A percentile compares a stretch with the other conserved stretches of the same genome.
These are phyloP conservation scores for Pochonia chlamydosporia DNA, from an alignment of 2,329 filamentous ascomycete genomes.

Conservation along the genomic window DNA sequence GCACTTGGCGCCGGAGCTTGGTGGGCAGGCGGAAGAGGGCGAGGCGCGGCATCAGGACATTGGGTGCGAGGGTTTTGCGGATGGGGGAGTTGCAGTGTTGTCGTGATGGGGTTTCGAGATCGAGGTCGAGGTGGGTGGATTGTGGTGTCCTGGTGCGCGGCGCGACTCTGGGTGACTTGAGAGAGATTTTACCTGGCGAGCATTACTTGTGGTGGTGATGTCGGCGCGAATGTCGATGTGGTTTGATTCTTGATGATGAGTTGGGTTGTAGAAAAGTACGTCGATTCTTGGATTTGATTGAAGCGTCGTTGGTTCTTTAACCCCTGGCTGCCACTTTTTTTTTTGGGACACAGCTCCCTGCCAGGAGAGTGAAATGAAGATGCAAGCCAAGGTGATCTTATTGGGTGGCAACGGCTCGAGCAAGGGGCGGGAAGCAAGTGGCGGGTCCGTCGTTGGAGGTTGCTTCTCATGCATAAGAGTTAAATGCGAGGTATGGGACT, in stretches of 20 bases:
- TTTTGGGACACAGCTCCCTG: no score
- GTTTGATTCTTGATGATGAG: background rate
- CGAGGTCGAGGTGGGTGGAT: background rate
- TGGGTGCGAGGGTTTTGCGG: background rate
- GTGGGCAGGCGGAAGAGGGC: slow-evolving; percentile 49
- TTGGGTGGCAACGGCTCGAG: background rate
- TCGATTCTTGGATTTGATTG: no score
- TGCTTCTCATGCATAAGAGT: no score
- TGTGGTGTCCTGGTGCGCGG: background rate
- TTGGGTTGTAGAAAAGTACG: no score
- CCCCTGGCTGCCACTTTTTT: no score
- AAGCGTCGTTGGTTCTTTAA: no score
- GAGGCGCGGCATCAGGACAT: slow-evolving; percentile 30
- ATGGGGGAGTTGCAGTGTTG: background rate
- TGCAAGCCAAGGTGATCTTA: background rate
- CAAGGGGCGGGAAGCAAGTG: background rate
- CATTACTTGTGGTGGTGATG: background rate
- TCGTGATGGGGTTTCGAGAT: no score
- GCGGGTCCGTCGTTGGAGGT: slow-evolving; percentile 1
- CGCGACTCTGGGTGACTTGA: no score
- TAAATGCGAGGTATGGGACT: background rate
- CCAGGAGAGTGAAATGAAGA: no score
- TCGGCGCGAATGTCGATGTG: background rate
- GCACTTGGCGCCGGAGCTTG: slow-evolving; percentile 50
- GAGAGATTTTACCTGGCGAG: background rate